Base-by-base conservation (phyloP, 176 grass and related monocot genomes). In the Pontederia paniculata region DNA sequence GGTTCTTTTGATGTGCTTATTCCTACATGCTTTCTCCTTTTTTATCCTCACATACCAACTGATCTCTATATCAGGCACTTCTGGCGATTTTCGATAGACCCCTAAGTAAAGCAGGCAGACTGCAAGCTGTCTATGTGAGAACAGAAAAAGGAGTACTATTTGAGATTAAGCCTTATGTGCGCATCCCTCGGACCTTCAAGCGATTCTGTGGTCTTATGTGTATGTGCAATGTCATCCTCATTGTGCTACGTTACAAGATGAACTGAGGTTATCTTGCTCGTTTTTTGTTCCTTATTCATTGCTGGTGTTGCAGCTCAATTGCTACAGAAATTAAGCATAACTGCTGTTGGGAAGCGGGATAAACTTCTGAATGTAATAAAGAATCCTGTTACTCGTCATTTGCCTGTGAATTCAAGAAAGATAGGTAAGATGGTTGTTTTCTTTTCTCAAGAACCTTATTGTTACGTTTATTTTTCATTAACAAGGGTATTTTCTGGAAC, bases 11-110 rank as follows among this genome's bases (percentile, higher is more conserved):
- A 37, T 37, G 5, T 2, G 28, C 3, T 37, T 37, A 37, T 37
- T 55, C 1, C 7, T 54, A 11, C 4, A 16, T 65, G 23, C 15
- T 42, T 55, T 13, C 5, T 41, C 8, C n/a, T n/a, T n/a, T n/a
- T n/a, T 46, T 21, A 21, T 17, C 18, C n/a, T 59, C 50, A 13
- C 6, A 58, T 16, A 15, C 48, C 12, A 61, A 43, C 23, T 71
- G 57, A 25, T 41, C 9, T 14, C n/a, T 47, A 11, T 23, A 12
- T 55, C 48, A 97, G 91, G 83, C 93, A 56, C 72, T 91, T 58
- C 83, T 91, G 53, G 93, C 93, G 50, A 91, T 97, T 81, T 91
- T 97, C 65, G 86, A 97, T 77, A 97, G 93, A 42, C 93, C 93
- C 20, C 62, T 97, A 52, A 89, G 79, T 60, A 97, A 97, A 66